Evolutionary conservation across 1,284 basidiomycete genomes (phyloP), one percentile per base, ranked within the genome.

Genomic region (Ganoderma boninense): DNA sequence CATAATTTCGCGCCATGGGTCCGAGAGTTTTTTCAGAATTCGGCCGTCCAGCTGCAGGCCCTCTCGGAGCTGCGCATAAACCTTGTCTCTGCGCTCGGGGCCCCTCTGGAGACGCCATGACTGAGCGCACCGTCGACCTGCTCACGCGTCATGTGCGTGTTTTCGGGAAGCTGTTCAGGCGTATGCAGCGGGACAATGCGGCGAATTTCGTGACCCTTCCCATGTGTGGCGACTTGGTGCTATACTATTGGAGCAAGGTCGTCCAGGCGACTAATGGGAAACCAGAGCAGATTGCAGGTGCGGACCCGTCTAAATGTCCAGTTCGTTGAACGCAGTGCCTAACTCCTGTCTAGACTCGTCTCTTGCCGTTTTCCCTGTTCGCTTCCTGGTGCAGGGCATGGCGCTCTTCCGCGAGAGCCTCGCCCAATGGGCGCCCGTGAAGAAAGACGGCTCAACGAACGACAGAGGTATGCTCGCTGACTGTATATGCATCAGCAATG

Each of bases 341-440:
- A 14, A 44, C 1, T 11, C 4, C 10, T 13, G 1, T 26, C 3
- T 73, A 90, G 89, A 92, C 75, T 86, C 84, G 1, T 65, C 77
- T 13, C 72, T 71, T 38, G 91, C 89, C 1, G 80, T 90, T 0
- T 94, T 89, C 77, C 94, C 94, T 35, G 84, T 92, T n/a, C 88
- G 92, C 6, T 92, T 95, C 77, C 84, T 97, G 67, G 92, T 97
- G 0, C 92, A 96, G 74, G 94, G 93, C 0, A 92, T 97, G 89
- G 90, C 94, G 1, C 82, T 97, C 3, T 96, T 97, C 84, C 96
- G 95, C 78, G 95, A 97, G 69, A 93, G 88, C 71, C 84, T 95
- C 26, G 85, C 88, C 23, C 91, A 91, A 77, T 95, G 92, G 92
- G 87, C 90, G 2, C 88, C 90, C 4, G 80, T 83, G 29, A 85